phyloP scores from a whole-genome alignment of 345 rosid species.

The Corchorus capsularis region DNA sequence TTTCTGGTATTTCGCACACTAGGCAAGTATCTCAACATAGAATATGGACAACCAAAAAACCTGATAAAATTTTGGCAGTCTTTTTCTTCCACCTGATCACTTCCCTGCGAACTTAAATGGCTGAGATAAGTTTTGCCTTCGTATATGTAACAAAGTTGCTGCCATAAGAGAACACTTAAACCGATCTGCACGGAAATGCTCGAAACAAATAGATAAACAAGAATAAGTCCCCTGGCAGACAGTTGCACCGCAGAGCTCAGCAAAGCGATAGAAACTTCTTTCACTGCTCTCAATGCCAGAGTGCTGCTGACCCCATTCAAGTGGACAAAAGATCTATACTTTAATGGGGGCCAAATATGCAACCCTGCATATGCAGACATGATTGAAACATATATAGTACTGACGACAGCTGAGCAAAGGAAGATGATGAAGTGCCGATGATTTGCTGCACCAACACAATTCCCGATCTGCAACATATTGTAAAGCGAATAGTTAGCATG shows the following conservation, averaged over 20 bases:
- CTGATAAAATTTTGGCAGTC: slow-evolving; percentile 66
- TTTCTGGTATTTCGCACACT: slow-evolving; percentile 47
- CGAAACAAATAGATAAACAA: slow-evolving; percentile 71
- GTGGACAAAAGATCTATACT: slow-evolving; percentile 17
- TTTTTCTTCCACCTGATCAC: slow-evolving; percentile 45
- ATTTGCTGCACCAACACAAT: slow-evolving; percentile 91
- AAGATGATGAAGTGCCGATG: slow-evolving; percentile 63
- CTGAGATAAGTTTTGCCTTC: slow-evolving; percentile 48
- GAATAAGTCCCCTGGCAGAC: slow-evolving; percentile 68
- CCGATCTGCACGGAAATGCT: slow-evolving; percentile 76
- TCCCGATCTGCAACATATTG: slow-evolving; percentile 76
- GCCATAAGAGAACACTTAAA: slow-evolving; percentile 75
- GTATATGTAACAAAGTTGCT: slow-evolving; percentile 39
- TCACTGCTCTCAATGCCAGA: slow-evolving; percentile 40
- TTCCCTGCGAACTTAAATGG: slow-evolving; percentile 60
- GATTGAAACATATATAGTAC: slow-evolving; percentile 46
- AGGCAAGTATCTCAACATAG: slow-evolving; percentile 53
- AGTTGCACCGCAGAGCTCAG: slow-evolving; percentile 52
- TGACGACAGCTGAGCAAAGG: slow-evolving; percentile 66
- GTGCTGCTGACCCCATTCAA: slow-evolving; percentile 22
- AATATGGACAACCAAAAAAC: slow-evolving; percentile 70
- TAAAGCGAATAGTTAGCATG: not conserved
- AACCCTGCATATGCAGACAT: slow-evolving; percentile 49
- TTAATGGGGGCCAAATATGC: slow-evolving; percentile 57
- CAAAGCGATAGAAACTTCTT: slow-evolving; percentile 50